These are phyloP conservation scores for Elaeagnus macrophylla DNA, from an alignment of 306 rosid species.

Conservation along the genomic window DNA sequence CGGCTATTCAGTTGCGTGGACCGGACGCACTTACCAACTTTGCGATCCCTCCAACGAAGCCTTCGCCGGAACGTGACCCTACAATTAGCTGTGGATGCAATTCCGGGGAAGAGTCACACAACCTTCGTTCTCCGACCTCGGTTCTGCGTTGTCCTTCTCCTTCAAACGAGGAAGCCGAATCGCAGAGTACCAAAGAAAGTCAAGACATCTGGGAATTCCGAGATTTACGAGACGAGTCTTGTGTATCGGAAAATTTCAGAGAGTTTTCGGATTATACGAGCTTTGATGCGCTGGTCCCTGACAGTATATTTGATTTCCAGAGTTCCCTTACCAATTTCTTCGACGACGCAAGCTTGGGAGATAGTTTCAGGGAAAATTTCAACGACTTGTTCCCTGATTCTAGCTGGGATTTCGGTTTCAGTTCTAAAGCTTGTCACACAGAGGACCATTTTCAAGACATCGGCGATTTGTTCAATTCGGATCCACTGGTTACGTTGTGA, in stretches of 20 bases:
- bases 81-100: constrained; percentile 17
- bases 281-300: constrained; percentile 36
- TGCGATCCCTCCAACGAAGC: constrained; percentile 19
- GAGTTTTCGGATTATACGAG: constrained; percentile 27
- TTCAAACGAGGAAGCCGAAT: constrained; percentile 49
- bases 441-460: constrained; percentile 77
- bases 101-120: constrained; percentile 50
- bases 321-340: constrained; percentile 32
- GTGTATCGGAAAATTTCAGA: constrained; percentile 34
- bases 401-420: constrained; percentile 36
- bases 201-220: constrained; percentile 11
- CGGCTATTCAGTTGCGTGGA: constrained; percentile 87
- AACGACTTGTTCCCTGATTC: constrained; percentile 20
- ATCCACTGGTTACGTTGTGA: constrained; percentile 55
- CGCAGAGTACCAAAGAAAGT: constrained; percentile 11
- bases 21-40: constrained; percentile 92
- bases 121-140: constrained; percentile 56
- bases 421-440: constrained; percentile 20
- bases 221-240: constrained; percentile 25
- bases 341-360: constrained; percentile 16
- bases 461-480: constrained; percentile 63
- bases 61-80: constrained; percentile 14
- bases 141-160: constrained; percentile 51
- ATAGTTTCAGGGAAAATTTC: constrained; percentile 15
- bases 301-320: constrained; percentile 43